phyloP scores from a whole-genome alignment of 1,139 yeast genomes.

The Saccharomyces hybrid region DNA sequence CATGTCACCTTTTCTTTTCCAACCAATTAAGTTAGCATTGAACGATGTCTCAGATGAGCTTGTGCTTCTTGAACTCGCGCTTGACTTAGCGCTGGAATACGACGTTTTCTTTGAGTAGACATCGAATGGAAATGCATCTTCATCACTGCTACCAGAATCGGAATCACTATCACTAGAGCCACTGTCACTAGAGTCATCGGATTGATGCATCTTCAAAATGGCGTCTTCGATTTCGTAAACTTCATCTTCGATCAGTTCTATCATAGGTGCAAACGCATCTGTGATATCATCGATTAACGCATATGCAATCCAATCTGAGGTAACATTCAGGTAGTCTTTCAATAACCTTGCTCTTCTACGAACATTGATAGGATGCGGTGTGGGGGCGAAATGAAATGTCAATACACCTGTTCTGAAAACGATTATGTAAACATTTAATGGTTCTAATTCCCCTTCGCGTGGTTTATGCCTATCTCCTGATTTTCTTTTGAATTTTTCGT shows the following conservation, averaged over 20 bases:
- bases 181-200: slow-evolving; percentile 44
- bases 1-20: slow-evolving; percentile 94
- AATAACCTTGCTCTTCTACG: slow-evolving; percentile 84
- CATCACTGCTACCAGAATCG: slow-evolving; percentile 30
- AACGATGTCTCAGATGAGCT: slow-evolving; percentile 37
- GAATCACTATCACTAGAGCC: slow-evolving; percentile 35
- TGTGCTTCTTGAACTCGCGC: neutral
- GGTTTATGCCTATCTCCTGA: slow-evolving; percentile 39
- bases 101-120: slow-evolving; percentile 1
- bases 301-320: slow-evolving; percentile 95
- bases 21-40: slow-evolving; percentile 50
- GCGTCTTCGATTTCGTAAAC: slow-evolving; percentile 89
- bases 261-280: slow-evolving; percentile 95
- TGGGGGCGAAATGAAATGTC: slow-evolving; percentile 89
- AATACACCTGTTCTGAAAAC: slow-evolving; percentile 87
- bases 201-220: slow-evolving; percentile 76
- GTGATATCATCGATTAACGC: slow-evolving; percentile 95
- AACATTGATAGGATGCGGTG: slow-evolving; percentile 94
- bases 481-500: slow-evolving; percentile 35
- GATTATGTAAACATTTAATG: slow-evolving; percentile 85
- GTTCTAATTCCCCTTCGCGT: slow-evolving; percentile 73
- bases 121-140: slow-evolving; percentile 15
- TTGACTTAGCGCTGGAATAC: neutral
- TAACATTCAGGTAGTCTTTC: slow-evolving; percentile 79
- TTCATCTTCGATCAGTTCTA: slow-evolving; percentile 86